Conservation (phyloP, 768 basidiomycete species). For the Suillus variegatus region DNA sequence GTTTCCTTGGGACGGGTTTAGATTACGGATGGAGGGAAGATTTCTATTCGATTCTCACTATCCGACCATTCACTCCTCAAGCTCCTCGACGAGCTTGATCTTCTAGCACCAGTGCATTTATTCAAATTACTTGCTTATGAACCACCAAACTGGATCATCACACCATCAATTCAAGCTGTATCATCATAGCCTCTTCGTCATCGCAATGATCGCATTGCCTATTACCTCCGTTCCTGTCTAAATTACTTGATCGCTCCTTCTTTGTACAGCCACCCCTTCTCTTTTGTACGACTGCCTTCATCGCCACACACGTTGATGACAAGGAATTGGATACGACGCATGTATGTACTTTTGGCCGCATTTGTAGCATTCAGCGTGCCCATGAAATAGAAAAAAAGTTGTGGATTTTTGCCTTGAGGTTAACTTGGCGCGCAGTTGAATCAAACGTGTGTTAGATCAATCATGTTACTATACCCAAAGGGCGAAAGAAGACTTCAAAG, state of each 20-base stretch:
- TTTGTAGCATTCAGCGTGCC: not conserved
- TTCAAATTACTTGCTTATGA: slow-evolving; percentile 5
- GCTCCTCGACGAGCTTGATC: slow-evolving; percentile 2
- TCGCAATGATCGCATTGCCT: not conserved
- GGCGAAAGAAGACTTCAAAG: not conserved
- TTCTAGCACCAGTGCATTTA: slow-evolving; percentile 1
- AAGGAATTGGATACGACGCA: not conserved
- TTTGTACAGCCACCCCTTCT: not conserved
- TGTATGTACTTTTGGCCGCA: slow-evolving; percentile 1
- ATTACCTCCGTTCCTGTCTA: no score
- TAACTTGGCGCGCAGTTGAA: not conserved
- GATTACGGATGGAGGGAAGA: not conserved
- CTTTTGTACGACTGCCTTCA: not conserved
- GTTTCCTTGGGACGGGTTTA: no score
- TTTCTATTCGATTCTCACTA: not conserved
- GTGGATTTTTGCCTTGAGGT: not conserved
- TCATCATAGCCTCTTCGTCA: no score
- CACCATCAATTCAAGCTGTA: not conserved
- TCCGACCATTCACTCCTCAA: slow-evolving; percentile 4
- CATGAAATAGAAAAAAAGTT: not conserved
- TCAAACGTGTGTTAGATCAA: not conserved
- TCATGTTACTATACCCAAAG: not conserved
- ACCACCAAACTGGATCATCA: not conserved
- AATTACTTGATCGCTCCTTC: no score
- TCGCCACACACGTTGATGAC: not conserved